Conservation (phyloP, 1,284 basidiomycete species). For the Puccinia polysora region DNA sequence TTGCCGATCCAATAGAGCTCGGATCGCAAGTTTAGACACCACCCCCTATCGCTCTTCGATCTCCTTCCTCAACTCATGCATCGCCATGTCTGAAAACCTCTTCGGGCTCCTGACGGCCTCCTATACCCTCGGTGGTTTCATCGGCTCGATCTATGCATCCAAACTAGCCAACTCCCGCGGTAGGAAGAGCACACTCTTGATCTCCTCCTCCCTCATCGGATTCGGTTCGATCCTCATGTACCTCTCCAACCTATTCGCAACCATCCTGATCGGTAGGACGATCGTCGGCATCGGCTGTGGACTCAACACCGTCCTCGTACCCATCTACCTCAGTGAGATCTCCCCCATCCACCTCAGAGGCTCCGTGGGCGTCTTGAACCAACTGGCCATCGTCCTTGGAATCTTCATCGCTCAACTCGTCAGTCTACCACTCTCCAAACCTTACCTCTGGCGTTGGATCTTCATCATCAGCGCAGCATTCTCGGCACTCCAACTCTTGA, state of each 20-base stretch:
- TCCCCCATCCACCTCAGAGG: slow-evolving; percentile 69
- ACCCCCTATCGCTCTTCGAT: background rate
- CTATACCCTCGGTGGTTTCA: slow-evolving; percentile 80
- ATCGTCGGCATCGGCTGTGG: slow-evolving; percentile 75
- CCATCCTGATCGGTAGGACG: slow-evolving; percentile 53
- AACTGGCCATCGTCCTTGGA: slow-evolving; percentile 75
- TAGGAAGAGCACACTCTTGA: slow-evolving; percentile 54
- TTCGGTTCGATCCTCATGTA: slow-evolving; percentile 30
- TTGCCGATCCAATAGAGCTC: slow-evolving; percentile 54
- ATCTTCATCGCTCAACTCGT: slow-evolving; percentile 71
- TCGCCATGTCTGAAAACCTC: slow-evolving; percentile 67
- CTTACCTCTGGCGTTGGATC: slow-evolving; percentile 69
- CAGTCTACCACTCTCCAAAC: slow-evolving; percentile 63
- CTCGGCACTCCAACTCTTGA: slow-evolving; percentile 61
- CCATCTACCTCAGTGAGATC: slow-evolving; percentile 76
- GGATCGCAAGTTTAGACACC: background rate
- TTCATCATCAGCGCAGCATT: slow-evolving; percentile 64
- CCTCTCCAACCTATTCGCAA: background rate
- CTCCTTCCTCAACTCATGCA: slow-evolving; percentile 57
- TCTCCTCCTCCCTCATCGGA: slow-evolving; percentile 34
- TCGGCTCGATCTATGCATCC: slow-evolving; percentile 70
- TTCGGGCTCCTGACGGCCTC: slow-evolving; percentile 77
- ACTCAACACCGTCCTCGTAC: slow-evolving; percentile 76
- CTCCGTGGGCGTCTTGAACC: slow-evolving; percentile 76
- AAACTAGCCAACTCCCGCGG: slow-evolving; percentile 67